A percentile compares a stretch with the other conserved stretches of the same genome.
phyloP scores from a whole-genome alignment of 495 filamentous ascomycete genomes.

The Daldinia grandis region DNA sequence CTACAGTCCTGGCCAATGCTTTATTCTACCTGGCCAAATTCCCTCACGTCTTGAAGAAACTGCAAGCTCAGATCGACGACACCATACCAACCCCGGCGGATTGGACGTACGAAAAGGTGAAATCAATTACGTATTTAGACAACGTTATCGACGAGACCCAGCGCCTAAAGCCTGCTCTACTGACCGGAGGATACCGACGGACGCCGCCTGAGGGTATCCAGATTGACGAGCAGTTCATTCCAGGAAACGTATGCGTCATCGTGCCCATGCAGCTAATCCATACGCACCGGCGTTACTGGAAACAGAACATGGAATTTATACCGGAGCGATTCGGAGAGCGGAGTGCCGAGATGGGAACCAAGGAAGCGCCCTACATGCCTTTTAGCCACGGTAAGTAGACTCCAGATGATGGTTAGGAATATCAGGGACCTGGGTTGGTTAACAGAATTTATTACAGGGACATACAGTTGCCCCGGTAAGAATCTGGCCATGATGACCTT shows the following conservation, averaged over 20 bases:
- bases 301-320: slow-evolving; percentile 55
- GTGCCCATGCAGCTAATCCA: slow-evolving; percentile 39
- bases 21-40: slow-evolving; percentile 34
- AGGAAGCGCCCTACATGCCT: slow-evolving; percentile 35
- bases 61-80: slow-evolving; percentile 27
- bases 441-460: slow-evolving; percentile 1
- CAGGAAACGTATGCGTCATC: slow-evolving; percentile 50
- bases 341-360: slow-evolving; percentile 47
- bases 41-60: slow-evolving; percentile 26
- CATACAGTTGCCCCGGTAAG: slow-evolving; percentile 36
- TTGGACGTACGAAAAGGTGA: slow-evolving; percentile 39
- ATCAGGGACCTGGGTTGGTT: not conserved
- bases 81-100: slow-evolving; percentile 23
- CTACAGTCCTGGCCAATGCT: slow-evolving; percentile 7
- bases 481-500: slow-evolving; percentile 50
- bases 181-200: slow-evolving; percentile 44
- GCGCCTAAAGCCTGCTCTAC: slow-evolving; percentile 56
- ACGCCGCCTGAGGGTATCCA: slow-evolving; percentile 57
- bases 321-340: slow-evolving; percentile 56
- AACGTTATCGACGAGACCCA: slow-evolving; percentile 64
- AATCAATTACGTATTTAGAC: slow-evolving; percentile 48
- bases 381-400: slow-evolving; percentile 27
- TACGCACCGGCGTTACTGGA: slow-evolving; percentile 52
- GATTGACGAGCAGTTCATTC: slow-evolving; percentile 59
- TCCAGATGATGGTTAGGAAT: not conserved